Evolutionary conservation across 345 rosid genomes (phyloP), one percentile per base, ranked within the genome.

Genomic region (Gossypium ekmanianum): DNA sequence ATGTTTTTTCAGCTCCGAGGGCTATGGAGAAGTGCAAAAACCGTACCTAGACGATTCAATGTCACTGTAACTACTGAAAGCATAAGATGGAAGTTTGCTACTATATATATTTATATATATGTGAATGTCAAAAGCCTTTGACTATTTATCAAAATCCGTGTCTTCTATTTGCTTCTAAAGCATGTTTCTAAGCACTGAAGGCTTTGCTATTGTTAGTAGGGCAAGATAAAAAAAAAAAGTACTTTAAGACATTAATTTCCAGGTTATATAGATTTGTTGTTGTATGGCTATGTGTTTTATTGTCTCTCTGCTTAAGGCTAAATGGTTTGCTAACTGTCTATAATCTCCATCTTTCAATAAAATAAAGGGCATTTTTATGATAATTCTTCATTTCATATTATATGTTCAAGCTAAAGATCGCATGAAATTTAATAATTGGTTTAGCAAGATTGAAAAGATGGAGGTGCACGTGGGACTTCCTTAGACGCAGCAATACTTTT

Each of bases 11-110:
- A 90, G 94, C 94, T 57, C 94, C 94, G 68, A 88, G 83, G 79
- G 87, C 88, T 70, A 85, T 83, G 87, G 94, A 88, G 85, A 90
- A 90, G 75, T 78, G 90, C 81, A 85, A 81, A 73, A 85, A 79
- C 76, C 76, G 79, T 24, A 78, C 77, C 78, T 86, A 86, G 72
- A 17, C 39, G 26, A 58, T 41, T 44, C 24, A 4, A 8, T 58
- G 68, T 14, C 4, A 56, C 57, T 20, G 47, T 54, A 41, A 58
- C 9, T 57, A 72, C 43, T 1, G 24, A 16, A 34, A 11, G 59
- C 57, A 50, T 43, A 50, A 8, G 72, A 50, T 14, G 56, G 43
- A 51, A 6, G 68, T 64, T 64, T 64, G 48, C 50, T 48, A 48
- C 57, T 8, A n/a, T 55, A 55, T 5, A 34, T 34, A 5, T 34